Percentiles rank a stretch among this genome's conserved stretches.
Conservation (phyloP, 441 rosid genomes). For the Gossypium laxum region DNA sequence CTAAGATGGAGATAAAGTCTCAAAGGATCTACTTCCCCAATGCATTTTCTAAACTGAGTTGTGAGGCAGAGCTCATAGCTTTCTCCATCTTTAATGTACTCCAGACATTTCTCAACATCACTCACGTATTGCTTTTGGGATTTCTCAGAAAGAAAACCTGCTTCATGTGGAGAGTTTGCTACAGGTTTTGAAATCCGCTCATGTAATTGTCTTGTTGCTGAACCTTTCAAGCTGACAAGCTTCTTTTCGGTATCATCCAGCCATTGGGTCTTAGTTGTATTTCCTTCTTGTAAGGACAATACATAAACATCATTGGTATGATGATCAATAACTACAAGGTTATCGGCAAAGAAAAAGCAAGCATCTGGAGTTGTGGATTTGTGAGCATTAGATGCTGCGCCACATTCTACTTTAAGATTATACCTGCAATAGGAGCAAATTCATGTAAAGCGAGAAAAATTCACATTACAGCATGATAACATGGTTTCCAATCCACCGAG, state of each 20-base stretch:
- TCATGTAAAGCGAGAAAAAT: background rate
- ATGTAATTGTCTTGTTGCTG: slow-evolving; percentile 21
- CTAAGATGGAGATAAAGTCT: slow-evolving; percentile 76
- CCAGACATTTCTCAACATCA: slow-evolving; percentile 60
- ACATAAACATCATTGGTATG: slow-evolving; percentile 54
- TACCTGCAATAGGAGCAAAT: slow-evolving; percentile 37
- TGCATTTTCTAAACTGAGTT: slow-evolving; percentile 51
- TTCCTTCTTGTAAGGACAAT: slow-evolving; percentile 49
- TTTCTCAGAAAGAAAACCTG: slow-evolving; percentile 52
- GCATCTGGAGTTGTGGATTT: slow-evolving; percentile 81
- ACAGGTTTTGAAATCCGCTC: slow-evolving; percentile 20
- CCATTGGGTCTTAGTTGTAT: slow-evolving; percentile 34
- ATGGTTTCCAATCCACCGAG: background rate
- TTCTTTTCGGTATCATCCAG: slow-evolving; percentile 54
- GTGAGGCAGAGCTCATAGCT: slow-evolving; percentile 96
- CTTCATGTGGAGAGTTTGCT: slow-evolving; percentile 21
- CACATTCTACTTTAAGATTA: slow-evolving; percentile 86
- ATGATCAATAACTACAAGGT: slow-evolving; percentile 66
- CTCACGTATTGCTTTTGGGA: slow-evolving; percentile 54
- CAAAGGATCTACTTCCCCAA: slow-evolving; percentile 49
- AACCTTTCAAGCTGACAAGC: slow-evolving; percentile 37
- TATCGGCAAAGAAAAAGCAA: slow-evolving; percentile 78
- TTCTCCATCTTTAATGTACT: slow-evolving; percentile 83
- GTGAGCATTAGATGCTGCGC: slow-evolving; percentile 50
- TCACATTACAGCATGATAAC: background rate